These are phyloP conservation scores for Neurospora tetrasperma DNA, from an alignment of 495 filamentous ascomycete species.

Conservation along the genomic window DNA sequence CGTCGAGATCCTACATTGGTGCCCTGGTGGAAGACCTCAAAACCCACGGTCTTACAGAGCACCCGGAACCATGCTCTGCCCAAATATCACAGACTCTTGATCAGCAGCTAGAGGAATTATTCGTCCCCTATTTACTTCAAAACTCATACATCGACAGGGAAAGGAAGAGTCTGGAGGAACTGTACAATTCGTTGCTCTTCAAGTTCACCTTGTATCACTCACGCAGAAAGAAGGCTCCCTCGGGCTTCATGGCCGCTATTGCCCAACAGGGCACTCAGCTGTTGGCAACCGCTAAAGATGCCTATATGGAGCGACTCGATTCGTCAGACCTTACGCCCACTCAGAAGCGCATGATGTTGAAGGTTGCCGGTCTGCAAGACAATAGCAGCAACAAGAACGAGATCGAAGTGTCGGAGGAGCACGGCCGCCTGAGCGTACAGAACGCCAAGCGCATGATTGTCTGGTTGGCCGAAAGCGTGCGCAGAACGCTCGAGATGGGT, in stretches of 20 bases:
- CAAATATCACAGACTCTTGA: slow-evolving; percentile 79
- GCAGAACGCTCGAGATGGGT: slow-evolving; percentile 81
- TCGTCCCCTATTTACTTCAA: slow-evolving; percentile 89
- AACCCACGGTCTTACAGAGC: slow-evolving; percentile 85
- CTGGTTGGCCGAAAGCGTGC: slow-evolving; percentile 94
- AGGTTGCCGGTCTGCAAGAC: slow-evolving; percentile 62
- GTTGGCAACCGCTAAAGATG: slow-evolving; percentile 67
- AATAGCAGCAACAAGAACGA: slow-evolving; percentile 52
- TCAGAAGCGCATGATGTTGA: slow-evolving; percentile 76
- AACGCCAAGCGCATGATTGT: slow-evolving; percentile 93
- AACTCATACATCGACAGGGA: slow-evolving; percentile 95
- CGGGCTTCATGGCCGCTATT: slow-evolving; percentile 80
- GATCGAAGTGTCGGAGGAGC: slow-evolving; percentile 80
- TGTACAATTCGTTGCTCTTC: slow-evolving; percentile 88
- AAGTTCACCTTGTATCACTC: slow-evolving; percentile 92
- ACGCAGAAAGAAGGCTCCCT: slow-evolving; percentile 67
- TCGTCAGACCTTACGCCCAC: slow-evolving; percentile 73
- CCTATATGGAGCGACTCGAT: slow-evolving; percentile 75
- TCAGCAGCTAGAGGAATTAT: slow-evolving; percentile 92
- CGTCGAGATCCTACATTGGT: slow-evolving; percentile 76
- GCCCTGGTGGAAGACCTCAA: slow-evolving; percentile 86
- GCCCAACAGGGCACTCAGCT: slow-evolving; percentile 80
- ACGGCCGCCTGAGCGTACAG: slow-evolving; percentile 72
- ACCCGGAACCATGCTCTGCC: slow-evolving; percentile 81
- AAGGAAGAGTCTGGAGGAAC: slow-evolving; percentile 76